Conservation (phyloP, 768 basidiomycete genomes). For the Boletus sensibilis region DNA sequence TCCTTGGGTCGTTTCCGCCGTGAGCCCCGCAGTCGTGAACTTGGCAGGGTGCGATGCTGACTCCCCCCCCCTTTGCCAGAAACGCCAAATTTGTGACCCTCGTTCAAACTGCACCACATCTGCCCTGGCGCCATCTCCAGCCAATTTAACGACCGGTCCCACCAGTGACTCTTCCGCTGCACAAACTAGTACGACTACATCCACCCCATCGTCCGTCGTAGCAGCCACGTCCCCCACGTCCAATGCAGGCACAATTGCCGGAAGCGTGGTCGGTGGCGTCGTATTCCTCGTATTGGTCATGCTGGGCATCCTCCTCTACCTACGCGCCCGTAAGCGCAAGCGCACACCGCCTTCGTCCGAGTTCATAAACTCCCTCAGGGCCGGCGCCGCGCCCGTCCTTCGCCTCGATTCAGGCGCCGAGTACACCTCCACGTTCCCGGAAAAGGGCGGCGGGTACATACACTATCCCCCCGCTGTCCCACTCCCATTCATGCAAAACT, state of each 20-base stretch:
- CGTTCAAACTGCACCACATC: background rate
- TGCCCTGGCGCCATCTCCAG: background rate
- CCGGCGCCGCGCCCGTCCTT: slow-evolving; percentile 24
- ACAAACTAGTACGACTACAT: background rate
- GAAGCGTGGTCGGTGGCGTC: slow-evolving; percentile 51
- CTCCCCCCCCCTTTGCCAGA: slow-evolving; percentile 5
- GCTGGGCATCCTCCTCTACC: slow-evolving; percentile 38
- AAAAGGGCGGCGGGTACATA: slow-evolving; percentile 12
- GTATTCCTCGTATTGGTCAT: slow-evolving; percentile 37
- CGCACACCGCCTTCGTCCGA: slow-evolving; percentile 59
- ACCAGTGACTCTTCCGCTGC: background rate
- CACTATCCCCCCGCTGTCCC: slow-evolving; percentile 8
- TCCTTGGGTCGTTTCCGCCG: background rate
- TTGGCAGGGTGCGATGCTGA: background rate
- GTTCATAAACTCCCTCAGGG: slow-evolving; percentile 41
- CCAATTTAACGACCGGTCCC: background rate
- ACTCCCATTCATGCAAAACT: slow-evolving; percentile 13
- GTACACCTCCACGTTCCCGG: slow-evolving; percentile 11
- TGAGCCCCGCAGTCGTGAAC: background rate
- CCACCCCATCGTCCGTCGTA: background rate
- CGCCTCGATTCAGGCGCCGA: slow-evolving; percentile 27
- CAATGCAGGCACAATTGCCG: slow-evolving; percentile 49
- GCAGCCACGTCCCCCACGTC: slow-evolving; percentile 14
- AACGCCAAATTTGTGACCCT: background rate
- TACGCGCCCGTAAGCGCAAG: slow-evolving; percentile 40